phyloP scores from a whole-genome alignment of 2,329 filamentous ascomycete species.

The Lasiodiplodia sp. region DNA sequence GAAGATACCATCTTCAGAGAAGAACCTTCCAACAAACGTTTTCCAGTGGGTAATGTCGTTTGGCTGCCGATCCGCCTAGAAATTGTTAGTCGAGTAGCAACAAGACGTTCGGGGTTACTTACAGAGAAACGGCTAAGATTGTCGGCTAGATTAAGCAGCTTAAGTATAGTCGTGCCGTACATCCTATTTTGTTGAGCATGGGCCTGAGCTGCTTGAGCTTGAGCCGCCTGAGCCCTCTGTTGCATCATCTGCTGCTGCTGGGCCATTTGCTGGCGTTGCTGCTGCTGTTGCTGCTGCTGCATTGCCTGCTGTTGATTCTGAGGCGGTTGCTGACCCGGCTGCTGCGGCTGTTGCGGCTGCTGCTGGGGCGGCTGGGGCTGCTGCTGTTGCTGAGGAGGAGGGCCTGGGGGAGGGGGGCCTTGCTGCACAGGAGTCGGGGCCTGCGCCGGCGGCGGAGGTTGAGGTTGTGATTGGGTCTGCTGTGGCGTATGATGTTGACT shows the following conservation, averaged over 20 bases:
- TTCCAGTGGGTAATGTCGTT: conserved; percentile 81
- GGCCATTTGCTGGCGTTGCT: conserved; percentile 36
- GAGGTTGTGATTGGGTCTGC: conserved; percentile 44
- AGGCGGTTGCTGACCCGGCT: conserved; percentile 28
- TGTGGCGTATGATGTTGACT: conserved; percentile 49
- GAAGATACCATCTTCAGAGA: conserved; percentile 78
- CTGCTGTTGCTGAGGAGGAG: conserved; percentile 28
- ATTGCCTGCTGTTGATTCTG: conserved; percentile 31
- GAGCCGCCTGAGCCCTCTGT: conserved; percentile 33
- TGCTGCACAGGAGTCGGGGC: conserved; percentile 35
- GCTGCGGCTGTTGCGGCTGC: conserved; percentile 43
- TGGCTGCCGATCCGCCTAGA: conserved; percentile 49
- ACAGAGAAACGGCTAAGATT: conserved; percentile 63
- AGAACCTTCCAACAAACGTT: conserved; percentile 80
- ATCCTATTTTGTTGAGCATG: conserved; percentile 39
- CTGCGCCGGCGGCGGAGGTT: conserved; percentile 38
- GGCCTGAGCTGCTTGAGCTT: conserved; percentile 37
- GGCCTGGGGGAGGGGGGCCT: conserved; percentile 26
- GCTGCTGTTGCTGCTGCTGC: conserved; percentile 43
- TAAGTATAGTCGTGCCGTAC: conserved; percentile 57
- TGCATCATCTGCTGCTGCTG: conserved; percentile 33
- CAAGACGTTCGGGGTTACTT: conserved; percentile 46
- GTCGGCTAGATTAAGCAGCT: conserved; percentile 64
- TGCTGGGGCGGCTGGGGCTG: conserved; percentile 40
- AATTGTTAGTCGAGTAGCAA: background rate